Conservation (phyloP, 371 early-diverging fungal genomes). For the Mucor racemosus region DNA sequence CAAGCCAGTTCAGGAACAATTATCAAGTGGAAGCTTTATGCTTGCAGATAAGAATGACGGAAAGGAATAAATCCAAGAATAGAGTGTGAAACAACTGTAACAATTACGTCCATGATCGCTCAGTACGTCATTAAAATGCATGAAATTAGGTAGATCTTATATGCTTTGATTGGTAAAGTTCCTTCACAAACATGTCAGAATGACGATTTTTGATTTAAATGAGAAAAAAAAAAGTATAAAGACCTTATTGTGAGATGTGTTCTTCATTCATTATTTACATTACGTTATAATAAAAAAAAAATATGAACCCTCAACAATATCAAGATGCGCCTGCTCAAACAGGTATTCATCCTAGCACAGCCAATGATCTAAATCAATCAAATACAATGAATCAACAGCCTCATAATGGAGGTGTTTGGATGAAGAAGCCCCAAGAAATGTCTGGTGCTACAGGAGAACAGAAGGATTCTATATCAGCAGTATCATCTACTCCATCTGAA, state of each 20-base stretch:
- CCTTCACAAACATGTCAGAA: not conserved
- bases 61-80: too few relatives aligned
- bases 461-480: not conserved
- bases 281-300: not conserved
- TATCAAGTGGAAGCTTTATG: too few relatives aligned
- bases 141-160: not conserved
- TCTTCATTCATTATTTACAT: not conserved
- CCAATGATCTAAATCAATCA: not conserved
- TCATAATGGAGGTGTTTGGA: not conserved
- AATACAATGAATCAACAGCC: not conserved
- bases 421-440: slow-evolving; percentile 1
- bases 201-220: not conserved
- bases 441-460: not conserved
- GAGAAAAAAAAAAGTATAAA: not conserved
- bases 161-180: slow-evolving; percentile 7
- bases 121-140: slow-evolving; percentile 5
- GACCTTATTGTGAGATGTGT: not conserved
- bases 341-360: slow-evolving; percentile 5
- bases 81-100: not conserved
- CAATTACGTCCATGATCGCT: not conserved
- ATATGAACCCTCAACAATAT: not conserved
- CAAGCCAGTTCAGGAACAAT: too few relatives aligned
- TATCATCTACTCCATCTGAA: slow-evolving; percentile 20
- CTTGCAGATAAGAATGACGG: too few relatives aligned
- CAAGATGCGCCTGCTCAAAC: not conserved